A percentile compares a stretch with the other conserved stretches of the same genome.
phyloP scores from a whole-genome alignment of 2,329 filamentous ascomycete species.

The Nemania sp. region DNA sequence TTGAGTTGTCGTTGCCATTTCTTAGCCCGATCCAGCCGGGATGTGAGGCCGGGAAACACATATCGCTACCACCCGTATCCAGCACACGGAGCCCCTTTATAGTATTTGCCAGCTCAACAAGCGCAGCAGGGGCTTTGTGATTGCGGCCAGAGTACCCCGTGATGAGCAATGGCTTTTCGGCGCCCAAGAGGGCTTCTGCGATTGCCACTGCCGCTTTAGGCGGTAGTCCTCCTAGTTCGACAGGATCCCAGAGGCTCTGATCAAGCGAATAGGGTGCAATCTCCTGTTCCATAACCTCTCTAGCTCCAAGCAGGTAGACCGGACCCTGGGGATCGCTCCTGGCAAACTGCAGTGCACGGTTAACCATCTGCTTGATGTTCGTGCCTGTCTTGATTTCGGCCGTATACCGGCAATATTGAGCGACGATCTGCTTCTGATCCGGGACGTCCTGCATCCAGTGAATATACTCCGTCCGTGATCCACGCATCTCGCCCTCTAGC shows the following conservation, averaged over 20 bases:
- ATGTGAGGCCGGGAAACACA: slow-evolving; percentile 77
- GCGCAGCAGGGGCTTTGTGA: slow-evolving; percentile 59
- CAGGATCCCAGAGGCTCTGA: slow-evolving; percentile 70
- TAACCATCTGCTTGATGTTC: slow-evolving; percentile 89
- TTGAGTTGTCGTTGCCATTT: slow-evolving; percentile 73
- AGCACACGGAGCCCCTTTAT: slow-evolving; percentile 71
- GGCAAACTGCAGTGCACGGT: slow-evolving; percentile 81
- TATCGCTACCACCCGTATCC: slow-evolving; percentile 77
- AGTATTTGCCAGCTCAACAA: slow-evolving; percentile 69
- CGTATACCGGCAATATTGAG: slow-evolving; percentile 83
- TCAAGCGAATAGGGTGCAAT: slow-evolving; percentile 72
- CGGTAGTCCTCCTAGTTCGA: slow-evolving; percentile 66
- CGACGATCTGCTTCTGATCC: slow-evolving; percentile 77
- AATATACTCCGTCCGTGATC: slow-evolving; percentile 80
- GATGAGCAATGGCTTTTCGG: slow-evolving; percentile 68
- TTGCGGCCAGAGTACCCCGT: slow-evolving; percentile 75
- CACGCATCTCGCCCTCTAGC: slow-evolving; percentile 74
- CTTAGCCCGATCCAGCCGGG: slow-evolving; percentile 69
- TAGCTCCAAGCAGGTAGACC: slow-evolving; percentile 75
- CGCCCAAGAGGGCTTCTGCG: slow-evolving; percentile 63
- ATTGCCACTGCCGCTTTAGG: slow-evolving; percentile 59
- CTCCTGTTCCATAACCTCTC: slow-evolving; percentile 86
- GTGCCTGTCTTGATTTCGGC: slow-evolving; percentile 81
- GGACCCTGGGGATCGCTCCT: slow-evolving; percentile 76
- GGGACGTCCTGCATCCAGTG: slow-evolving; percentile 87